Conservation (phyloP, 352 stramenopile genomes). For the Phytophthora pluvialis region DNA sequence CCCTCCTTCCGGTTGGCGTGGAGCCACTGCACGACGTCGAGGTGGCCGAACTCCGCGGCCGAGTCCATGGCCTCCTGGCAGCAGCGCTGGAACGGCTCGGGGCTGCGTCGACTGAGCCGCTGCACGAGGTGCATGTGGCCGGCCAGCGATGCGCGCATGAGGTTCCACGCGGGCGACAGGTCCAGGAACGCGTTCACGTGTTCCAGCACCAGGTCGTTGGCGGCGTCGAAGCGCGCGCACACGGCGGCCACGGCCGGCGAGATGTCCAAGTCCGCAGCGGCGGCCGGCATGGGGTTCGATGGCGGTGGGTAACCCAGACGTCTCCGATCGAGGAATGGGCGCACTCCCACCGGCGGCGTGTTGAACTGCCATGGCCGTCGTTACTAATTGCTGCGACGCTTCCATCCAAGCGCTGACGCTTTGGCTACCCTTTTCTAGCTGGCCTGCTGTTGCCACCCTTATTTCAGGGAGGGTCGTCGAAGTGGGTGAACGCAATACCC, state of each 20-base stretch:
- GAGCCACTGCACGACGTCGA: slow-evolving; percentile 65
- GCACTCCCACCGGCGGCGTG: background rate
- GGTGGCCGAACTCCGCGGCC: slow-evolving; percentile 66
- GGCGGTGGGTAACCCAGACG: slow-evolving; percentile 4
- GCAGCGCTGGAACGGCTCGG: slow-evolving; percentile 52
- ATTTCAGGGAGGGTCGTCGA: slow-evolving; percentile 3
- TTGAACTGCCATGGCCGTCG: slow-evolving; percentile 6
- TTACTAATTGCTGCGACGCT: slow-evolving; percentile 19
- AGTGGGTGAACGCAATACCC: background rate
- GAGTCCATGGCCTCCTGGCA: slow-evolving; percentile 68
- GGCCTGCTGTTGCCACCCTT: background rate
- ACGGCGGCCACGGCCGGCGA: slow-evolving; percentile 61
- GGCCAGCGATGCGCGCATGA: slow-evolving; percentile 57
- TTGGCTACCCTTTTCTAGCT: slow-evolving; percentile 4
- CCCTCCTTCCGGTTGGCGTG: slow-evolving; percentile 52
- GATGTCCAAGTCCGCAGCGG: slow-evolving; percentile 12
- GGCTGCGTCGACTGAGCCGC: slow-evolving; percentile 46
- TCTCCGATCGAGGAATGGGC: slow-evolving; percentile 25
- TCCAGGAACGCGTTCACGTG: slow-evolving; percentile 66
- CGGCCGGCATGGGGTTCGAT: background rate
- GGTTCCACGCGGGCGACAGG: slow-evolving; percentile 51
- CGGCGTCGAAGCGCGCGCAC: slow-evolving; percentile 51
- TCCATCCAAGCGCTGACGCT: background rate
- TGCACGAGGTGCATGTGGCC: slow-evolving; percentile 61
- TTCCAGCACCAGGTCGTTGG: slow-evolving; percentile 56